Percentiles rank a stretch among this genome's conserved stretches.
These are phyloP conservation scores for Rhododendron kiyosumense DNA, from an alignment of 148 eudicot genomes.

Conservation along the genomic window DNA sequence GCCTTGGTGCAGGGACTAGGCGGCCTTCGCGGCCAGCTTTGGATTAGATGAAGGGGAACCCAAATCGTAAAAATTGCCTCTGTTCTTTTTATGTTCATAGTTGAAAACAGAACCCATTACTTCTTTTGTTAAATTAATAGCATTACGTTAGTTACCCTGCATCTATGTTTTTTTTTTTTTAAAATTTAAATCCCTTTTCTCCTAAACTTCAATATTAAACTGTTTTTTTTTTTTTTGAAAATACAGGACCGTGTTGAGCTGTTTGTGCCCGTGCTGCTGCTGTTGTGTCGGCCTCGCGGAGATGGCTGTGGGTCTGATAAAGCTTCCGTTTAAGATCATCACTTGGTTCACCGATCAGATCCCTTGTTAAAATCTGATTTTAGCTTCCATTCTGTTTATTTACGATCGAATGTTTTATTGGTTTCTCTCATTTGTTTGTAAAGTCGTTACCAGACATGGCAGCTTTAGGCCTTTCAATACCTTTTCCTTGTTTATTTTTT, in stretches of 20 bases:
- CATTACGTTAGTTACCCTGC: not conserved
- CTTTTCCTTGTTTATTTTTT: not conserved
- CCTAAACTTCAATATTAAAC: not conserved
- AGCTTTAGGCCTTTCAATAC: not conserved
- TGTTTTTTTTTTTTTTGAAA: not conserved
- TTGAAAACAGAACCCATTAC: not conserved
- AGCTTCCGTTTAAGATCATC: constrained; percentile 19
- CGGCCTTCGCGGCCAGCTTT: too few relatives aligned
- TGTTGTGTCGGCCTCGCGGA: constrained; percentile 16
- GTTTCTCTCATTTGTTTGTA: not conserved
- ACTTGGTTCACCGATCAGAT: constrained; percentile 21
- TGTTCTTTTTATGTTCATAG: not conserved
- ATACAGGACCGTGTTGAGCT: constrained; percentile 14
- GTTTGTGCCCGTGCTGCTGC: constrained; percentile 23
- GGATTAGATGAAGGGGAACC: not conserved
- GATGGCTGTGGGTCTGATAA: constrained; percentile 12
- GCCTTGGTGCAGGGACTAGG: too few relatives aligned
- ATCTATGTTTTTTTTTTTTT: not conserved
- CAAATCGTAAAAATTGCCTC: not conserved
- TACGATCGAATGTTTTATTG: not conserved
- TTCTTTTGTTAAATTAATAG: not conserved
- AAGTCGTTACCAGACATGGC: not conserved
- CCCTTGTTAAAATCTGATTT: constrained; percentile 13
- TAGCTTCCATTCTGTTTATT: not conserved
- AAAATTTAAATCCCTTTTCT: not conserved